Percentiles rank a stretch among this genome's conserved stretches.
phyloP scores from a whole-genome alignment of 1,284 basidiomycete species.

The Pseudozyma flocculosa region DNA sequence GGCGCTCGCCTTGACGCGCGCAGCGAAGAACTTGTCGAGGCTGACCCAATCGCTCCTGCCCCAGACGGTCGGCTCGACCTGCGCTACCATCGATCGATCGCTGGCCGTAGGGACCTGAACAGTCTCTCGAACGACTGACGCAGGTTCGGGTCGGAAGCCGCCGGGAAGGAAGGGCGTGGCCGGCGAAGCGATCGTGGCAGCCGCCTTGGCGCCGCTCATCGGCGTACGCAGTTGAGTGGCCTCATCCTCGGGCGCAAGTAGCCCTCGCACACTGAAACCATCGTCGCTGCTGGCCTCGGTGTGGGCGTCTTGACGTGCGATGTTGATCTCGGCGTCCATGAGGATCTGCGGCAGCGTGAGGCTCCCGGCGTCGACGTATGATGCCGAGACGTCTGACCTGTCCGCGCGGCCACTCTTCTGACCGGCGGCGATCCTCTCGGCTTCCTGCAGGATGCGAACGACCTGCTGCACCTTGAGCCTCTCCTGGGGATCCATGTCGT shows the following conservation, averaged over 20 bases:
- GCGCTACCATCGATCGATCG: too few species aligned
- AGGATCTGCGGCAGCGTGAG: conserved; percentile 1
- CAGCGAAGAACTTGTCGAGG: conserved; percentile 30
- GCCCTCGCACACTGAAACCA: neutral
- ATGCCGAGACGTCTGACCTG: neutral
- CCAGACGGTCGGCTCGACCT: conserved; percentile 13
- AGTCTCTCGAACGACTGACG: conserved; percentile 1
- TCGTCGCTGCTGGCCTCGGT: neutral
- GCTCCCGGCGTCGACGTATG: neutral
- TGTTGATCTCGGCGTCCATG: conserved; percentile 1
- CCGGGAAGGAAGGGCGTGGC: conserved; percentile 29
- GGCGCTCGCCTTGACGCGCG: conserved; percentile 3
- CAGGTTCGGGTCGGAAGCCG: conserved; percentile 23
- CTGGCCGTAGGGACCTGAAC: too few species aligned
- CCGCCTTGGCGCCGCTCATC: neutral
- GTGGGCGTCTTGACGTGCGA: neutral
- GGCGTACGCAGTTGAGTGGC: neutral
- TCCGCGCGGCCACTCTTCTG: neutral
- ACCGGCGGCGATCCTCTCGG: neutral
- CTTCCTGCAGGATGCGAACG: neutral
- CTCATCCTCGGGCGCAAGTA: neutral
- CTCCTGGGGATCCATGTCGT: neutral
- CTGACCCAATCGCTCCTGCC: conserved; percentile 19
- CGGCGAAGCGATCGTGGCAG: conserved; percentile 6
- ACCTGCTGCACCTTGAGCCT: neutral